Conservation (phyloP, 108 stramenopile species). For the Aureococcus anophagefferens region DNA sequence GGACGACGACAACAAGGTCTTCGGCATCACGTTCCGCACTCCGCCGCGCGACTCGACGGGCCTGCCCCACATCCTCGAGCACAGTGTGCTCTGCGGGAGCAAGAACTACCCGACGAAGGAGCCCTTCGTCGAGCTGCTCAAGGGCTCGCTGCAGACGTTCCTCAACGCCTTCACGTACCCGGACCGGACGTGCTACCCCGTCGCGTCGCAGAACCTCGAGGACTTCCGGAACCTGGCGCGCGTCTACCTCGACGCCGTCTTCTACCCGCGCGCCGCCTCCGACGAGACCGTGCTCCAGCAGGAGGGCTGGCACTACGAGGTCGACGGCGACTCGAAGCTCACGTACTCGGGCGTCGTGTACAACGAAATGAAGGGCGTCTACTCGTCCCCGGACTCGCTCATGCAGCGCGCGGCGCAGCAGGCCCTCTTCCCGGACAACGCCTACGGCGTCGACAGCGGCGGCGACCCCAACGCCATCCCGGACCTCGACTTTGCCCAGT, state of each 20-base stretch:
- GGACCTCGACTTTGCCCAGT: constrained; percentile 81
- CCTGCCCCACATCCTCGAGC: constrained; percentile 97
- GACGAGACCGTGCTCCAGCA: constrained; percentile 88
- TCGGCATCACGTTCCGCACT: constrained; percentile 97
- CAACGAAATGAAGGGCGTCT: constrained; percentile 99
- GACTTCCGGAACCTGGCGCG: constrained; percentile 99
- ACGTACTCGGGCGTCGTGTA: constrained; percentile 97
- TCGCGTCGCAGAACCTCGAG: constrained; percentile 88
- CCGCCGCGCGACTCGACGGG: constrained; percentile 90
- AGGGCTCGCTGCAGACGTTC: constrained; percentile 89
- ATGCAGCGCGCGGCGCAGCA: constrained; percentile 75
- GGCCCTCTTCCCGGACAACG: constrained; percentile 85
- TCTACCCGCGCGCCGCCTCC: constrained; percentile 72
- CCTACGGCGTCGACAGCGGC: constrained; percentile 86
- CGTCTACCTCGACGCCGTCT: constrained; percentile 94
- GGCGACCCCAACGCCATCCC: constrained; percentile 93
- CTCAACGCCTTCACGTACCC: constrained; percentile 99
- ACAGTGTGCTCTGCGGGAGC: constrained; percentile 91
- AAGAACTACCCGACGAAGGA: constrained; percentile 92
- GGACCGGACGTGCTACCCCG: constrained; percentile 95
- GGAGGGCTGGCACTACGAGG: constrained; percentile 97
- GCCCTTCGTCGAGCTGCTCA: constrained; percentile 92
- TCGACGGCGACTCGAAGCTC: constrained; percentile 42
- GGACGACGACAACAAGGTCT: constrained; percentile 93
- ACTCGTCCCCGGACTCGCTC: constrained; percentile 79